A percentile compares a stretch with the other conserved stretches of the same genome.
Evolutionary conservation across 148 eudicot genomes (phyloP).

Genomic region (Nyssa sinensis): DNA sequence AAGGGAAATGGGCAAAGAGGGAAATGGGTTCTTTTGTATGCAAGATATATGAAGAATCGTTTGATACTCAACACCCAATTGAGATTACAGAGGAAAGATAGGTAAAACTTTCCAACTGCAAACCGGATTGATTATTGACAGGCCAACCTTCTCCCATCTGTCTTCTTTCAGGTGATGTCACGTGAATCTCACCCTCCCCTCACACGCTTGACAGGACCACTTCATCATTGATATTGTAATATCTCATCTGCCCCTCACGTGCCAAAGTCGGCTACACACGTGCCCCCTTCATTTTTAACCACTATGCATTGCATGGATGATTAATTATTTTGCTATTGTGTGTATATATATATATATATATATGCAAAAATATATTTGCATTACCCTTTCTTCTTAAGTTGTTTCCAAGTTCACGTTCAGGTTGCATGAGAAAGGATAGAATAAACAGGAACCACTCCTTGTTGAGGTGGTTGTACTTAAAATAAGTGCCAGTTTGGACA

Average conservation of each 20-base stretch:
- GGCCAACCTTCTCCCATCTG: constrained; percentile 25
- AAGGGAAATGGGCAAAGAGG: too few species aligned
- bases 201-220: constrained; percentile 35
- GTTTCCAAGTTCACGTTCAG: too few species aligned
- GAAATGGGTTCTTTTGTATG: too few species aligned
- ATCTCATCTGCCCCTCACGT: constrained; percentile 6
- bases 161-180: constrained; percentile 26
- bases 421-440: too few species aligned
- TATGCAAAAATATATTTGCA: too few species aligned
- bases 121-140: constrained; percentile 29
- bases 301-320: too few species aligned
- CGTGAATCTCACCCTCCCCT: constrained; percentile 41
- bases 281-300: background rate
- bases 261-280: constrained; percentile 10
- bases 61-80: background rate
- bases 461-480: too few species aligned
- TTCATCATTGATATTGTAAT: constrained; percentile 7
- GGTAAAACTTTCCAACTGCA: constrained; percentile 18
- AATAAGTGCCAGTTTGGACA: too few species aligned
- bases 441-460: too few species aligned
- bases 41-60: background rate
- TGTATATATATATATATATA: too few species aligned
- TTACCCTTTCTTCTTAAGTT: too few species aligned
- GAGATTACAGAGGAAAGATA: background rate
- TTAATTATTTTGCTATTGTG: too few species aligned